Percentiles rank a stretch among this genome's conserved stretches.
Conservation (phyloP, 441 rosid species). For the Flueggea neowawraea region DNA sequence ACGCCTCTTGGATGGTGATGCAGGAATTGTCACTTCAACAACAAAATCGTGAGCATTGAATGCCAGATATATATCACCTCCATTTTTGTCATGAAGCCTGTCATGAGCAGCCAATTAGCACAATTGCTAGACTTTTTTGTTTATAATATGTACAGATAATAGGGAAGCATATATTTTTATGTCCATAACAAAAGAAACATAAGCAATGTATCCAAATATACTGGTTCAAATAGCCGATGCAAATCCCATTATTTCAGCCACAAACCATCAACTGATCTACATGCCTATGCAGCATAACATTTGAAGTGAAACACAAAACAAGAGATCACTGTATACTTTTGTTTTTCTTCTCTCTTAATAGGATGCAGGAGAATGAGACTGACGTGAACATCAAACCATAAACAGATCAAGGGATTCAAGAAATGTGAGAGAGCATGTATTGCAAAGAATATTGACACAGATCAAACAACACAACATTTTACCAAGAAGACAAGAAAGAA, state of each 20-base stretch:
- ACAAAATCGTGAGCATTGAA: constrained; percentile 74
- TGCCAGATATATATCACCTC: constrained; percentile 64
- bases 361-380: too few species aligned
- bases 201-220: background rate
- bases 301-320: background rate
- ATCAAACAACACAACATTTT: too few species aligned
- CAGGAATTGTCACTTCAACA: constrained; percentile 62
- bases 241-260: background rate
- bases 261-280: background rate
- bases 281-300: background rate
- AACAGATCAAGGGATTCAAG: background rate
- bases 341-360: too few species aligned
- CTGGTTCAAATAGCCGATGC: background rate
- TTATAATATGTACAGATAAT: background rate
- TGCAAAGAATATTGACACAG: too few species aligned
- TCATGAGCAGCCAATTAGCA: constrained; percentile 3
- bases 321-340: too few species aligned
- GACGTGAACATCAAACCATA: too few species aligned
- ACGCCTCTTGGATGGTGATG: constrained; percentile 43
- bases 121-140: too few species aligned
- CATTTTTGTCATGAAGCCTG: constrained; percentile 66
- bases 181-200: background rate
- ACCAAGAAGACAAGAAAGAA: constrained; percentile 1
- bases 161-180: background rate
- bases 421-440: too few species aligned